Conservation (phyloP, 805 yeast genomes). For the Yamadazyma scolyti region DNA sequence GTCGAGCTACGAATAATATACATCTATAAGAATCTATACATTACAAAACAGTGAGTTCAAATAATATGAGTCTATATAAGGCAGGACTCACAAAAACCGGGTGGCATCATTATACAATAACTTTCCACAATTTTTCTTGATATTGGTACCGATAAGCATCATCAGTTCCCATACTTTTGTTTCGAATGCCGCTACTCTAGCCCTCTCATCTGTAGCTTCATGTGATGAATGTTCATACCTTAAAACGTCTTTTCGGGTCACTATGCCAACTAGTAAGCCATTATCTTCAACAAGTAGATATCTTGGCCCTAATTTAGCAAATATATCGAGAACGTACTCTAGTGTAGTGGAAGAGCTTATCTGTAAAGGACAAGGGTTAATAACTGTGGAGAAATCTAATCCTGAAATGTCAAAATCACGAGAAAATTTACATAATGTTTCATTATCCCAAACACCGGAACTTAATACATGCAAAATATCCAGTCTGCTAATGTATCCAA, state of each 20-base stretch:
- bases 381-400: conserved; percentile 19
- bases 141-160: conserved; percentile 15
- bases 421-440: conserved; percentile 5
- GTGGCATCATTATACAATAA: conserved; percentile 27
- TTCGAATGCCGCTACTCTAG: conserved; percentile 20
- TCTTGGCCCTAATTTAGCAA: conserved; percentile 77
- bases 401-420: conserved; percentile 2
- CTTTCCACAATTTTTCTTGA: conserved; percentile 23
- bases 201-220: conserved; percentile 12
- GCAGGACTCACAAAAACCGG: conserved; percentile 14
- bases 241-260: conserved; percentile 81
- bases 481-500: conserved; percentile 44
- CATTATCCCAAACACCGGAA: no score
- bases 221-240: conserved; percentile 45
- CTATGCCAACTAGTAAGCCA: conserved; percentile 65
- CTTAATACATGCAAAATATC: conserved; percentile 34
- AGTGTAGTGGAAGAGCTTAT: conserved; percentile 53
- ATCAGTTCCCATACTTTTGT: conserved; percentile 34
- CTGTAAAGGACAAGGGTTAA: conserved; percentile 59
- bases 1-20: conserved; percentile 1
- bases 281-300: conserved; percentile 61
- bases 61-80: neutral
- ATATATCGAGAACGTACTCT: conserved; percentile 61
- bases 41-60: neutral
- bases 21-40: neutral